Conservation (phyloP, 176 grass and related monocot species). For the Rhipidocladum racemiflorum region DNA sequence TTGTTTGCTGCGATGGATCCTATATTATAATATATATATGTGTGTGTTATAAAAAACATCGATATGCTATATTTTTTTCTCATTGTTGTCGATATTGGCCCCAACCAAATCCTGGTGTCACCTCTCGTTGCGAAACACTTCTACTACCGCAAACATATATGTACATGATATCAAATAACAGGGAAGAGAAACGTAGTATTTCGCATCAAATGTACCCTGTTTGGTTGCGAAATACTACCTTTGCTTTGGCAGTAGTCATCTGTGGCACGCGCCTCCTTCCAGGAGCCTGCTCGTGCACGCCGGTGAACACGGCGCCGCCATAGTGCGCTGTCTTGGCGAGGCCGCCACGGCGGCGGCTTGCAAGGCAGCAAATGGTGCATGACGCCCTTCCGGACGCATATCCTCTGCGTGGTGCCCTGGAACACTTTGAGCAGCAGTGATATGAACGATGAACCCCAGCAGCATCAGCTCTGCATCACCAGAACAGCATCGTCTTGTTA, state of each 20-base stretch:
- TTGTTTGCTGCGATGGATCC: no score
- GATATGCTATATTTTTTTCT: no score
- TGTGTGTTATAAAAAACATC: no score
- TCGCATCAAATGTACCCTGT: neutral
- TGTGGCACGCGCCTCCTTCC: slow-evolving; percentile 17
- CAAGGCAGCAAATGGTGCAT: slow-evolving; percentile 61
- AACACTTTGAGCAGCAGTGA: slow-evolving; percentile 70
- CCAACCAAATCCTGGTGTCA: no score
- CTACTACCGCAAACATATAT: neutral
- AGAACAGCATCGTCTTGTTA: neutral
- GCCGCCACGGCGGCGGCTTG: neutral
- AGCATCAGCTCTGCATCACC: slow-evolving; percentile 67
- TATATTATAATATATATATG: no score
- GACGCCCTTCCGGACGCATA: slow-evolving; percentile 39
- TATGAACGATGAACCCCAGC: slow-evolving; percentile 88
- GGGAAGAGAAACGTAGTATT: neutral
- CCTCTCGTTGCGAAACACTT: neutral
- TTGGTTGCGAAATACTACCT: slow-evolving; percentile 6
- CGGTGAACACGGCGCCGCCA: neutral
- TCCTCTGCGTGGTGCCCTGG: slow-evolving; percentile 48
- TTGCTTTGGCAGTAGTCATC: slow-evolving; percentile 37
- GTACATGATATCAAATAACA: no score
- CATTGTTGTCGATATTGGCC: no score
- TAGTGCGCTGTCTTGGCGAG: slow-evolving; percentile 28
- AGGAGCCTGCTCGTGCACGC: slow-evolving; percentile 44